These are phyloP conservation scores for Neonectria hederae DNA, from an alignment of 2,329 filamentous ascomycete species.

Conservation along the genomic window DNA sequence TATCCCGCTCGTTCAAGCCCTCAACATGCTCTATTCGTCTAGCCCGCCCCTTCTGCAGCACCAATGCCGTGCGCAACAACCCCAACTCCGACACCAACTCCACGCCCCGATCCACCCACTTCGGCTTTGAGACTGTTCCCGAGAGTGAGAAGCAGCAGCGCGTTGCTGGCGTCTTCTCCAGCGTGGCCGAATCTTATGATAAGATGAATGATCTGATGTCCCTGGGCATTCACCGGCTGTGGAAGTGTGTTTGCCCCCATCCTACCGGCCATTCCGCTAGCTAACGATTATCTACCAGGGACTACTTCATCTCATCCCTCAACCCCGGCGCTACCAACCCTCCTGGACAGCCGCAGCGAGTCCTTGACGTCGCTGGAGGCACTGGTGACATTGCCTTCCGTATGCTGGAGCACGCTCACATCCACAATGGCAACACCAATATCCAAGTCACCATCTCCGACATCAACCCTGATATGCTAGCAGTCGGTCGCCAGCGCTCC, in stretches of 20 bases:
- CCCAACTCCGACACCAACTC: conserved; percentile 27
- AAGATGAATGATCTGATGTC: conserved; percentile 99
- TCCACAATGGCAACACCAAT: conserved; percentile 76
- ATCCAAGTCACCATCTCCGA: conserved; percentile 91
- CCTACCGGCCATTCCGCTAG: neutral
- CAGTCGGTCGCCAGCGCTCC: conserved; percentile 84
- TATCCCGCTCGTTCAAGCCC: conserved; percentile 36
- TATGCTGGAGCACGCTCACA: conserved; percentile 89
- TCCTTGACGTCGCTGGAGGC: conserved; percentile 96
- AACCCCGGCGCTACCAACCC: conserved; percentile 76
- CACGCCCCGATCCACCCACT: conserved; percentile 75
- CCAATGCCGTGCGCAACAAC: conserved; percentile 39
- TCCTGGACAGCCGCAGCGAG: conserved; percentile 65
- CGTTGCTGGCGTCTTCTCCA: conserved; percentile 92
- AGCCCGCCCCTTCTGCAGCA: conserved; percentile 44
- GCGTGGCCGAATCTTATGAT: conserved; percentile 93
- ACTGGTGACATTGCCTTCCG: conserved; percentile 98
- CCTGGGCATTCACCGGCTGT: conserved; percentile 92
- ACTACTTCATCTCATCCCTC: conserved; percentile 91
- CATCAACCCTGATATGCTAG: conserved; percentile 96
- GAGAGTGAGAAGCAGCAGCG: conserved; percentile 76
- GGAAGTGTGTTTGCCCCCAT: conserved; percentile 70
- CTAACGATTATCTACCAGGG: conserved; percentile 54
- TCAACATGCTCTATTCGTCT: conserved; percentile 26
- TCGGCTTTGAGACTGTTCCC: conserved; percentile 87